A percentile compares a stretch with the other conserved stretches of the same genome.
phyloP scores from a whole-genome alignment of 139 green algal species.

The Yamagishiella unicocca region DNA sequence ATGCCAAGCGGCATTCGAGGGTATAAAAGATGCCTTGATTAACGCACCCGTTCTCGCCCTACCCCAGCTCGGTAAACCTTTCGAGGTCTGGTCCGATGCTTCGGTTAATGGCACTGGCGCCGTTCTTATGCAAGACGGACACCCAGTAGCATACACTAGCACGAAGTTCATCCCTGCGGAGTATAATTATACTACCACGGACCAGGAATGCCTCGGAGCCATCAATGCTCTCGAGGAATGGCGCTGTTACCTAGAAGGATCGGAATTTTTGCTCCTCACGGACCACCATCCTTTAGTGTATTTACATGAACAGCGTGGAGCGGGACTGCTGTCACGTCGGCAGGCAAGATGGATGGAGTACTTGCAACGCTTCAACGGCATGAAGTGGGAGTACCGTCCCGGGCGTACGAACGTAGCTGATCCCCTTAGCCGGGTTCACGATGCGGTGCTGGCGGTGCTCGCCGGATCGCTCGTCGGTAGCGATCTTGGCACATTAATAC shows the following conservation, averaged over 20 bases:
- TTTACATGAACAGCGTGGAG: conserved; percentile 55
- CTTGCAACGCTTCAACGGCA: not conserved
- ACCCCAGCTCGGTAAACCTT: conserved; percentile 42
- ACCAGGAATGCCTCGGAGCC: too few relatives aligned
- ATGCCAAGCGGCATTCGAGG: conserved; percentile 41
- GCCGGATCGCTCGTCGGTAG: conserved; percentile 24
- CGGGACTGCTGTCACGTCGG: conserved; percentile 55
- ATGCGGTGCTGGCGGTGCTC: too few relatives aligned
- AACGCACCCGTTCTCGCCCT: conserved; percentile 41
- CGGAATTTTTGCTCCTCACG: too few relatives aligned
- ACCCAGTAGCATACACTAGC: conserved; percentile 60
- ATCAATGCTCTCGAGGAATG: too few relatives aligned
- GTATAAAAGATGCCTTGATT: conserved; percentile 36
- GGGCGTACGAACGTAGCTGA: too few relatives aligned
- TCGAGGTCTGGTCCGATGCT: conserved; percentile 54
- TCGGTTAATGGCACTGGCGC: conserved; percentile 50
- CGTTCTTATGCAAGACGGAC: conserved; percentile 56
- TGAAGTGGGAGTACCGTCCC: too few relatives aligned
- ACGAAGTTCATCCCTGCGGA: conserved; percentile 54
- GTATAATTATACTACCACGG: conserved; percentile 59
- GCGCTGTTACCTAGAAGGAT: too few relatives aligned
- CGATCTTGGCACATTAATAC: conserved; percentile 47
- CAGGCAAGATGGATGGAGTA: not conserved
- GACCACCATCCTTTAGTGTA: too few relatives aligned
- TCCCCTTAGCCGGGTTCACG: too few relatives aligned